These are phyloP conservation scores for Breviolum minutum DNA, from an alignment of 73 alveolate species.

Conservation along the genomic window DNA sequence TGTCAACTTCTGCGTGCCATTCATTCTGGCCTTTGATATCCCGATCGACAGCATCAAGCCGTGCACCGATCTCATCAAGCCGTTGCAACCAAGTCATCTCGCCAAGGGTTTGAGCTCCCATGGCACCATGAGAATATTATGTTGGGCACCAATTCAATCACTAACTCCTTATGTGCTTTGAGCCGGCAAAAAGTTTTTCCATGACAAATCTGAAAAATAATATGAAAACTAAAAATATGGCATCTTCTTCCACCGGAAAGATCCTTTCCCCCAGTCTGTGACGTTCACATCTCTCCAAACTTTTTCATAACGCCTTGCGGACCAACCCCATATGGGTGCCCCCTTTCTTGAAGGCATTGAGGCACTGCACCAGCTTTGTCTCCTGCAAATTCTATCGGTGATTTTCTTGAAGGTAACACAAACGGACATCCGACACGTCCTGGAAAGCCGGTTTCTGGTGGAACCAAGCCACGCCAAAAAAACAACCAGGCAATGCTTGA, in stretches of 20 bases:
- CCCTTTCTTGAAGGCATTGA: conserved; percentile 97
- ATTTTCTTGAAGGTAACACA: background rate
- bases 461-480: too few species aligned
- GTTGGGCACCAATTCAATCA: too few species aligned
- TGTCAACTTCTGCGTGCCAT: background rate
- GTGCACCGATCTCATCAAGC: background rate
- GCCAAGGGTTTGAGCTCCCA: too few species aligned
- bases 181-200: too few species aligned
- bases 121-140: too few species aligned
- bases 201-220: too few species aligned
- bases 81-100: background rate
- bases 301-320: too few species aligned
- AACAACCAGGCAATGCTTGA: too few species aligned
- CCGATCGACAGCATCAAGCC: background rate
- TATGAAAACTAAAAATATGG: too few species aligned
- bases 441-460: too few species aligned
- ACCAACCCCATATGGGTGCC: conserved; percentile 98
- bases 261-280: background rate
- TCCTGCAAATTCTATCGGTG: background rate
- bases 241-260: too few species aligned
- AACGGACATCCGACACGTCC: background rate
- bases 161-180: too few species aligned
- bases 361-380: conserved; percentile 96
- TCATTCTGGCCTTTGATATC: background rate
- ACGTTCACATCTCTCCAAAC: background rate